phyloP scores from a whole-genome alignment of 768 basidiomycete species.

The Podaxis sp. region DNA sequence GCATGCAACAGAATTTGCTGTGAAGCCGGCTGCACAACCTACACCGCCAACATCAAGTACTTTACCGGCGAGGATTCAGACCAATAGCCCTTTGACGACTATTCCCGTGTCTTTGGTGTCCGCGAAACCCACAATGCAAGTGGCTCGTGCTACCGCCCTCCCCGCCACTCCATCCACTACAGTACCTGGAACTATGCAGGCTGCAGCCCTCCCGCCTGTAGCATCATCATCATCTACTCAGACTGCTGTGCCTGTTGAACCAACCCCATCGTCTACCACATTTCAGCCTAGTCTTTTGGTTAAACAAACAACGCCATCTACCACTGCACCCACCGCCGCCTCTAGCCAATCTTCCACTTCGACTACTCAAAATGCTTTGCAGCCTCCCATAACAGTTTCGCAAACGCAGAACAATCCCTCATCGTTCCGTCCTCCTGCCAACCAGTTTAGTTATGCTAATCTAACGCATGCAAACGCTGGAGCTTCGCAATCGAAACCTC shows the following conservation, averaged over 20 bases:
- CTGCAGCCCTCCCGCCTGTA: too few species aligned
- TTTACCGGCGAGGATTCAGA: neutral
- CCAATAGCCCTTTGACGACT: neutral
- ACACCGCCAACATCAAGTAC: neutral
- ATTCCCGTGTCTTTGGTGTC: neutral
- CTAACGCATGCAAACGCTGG: neutral
- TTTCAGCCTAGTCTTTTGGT: neutral
- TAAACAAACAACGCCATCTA: neutral
- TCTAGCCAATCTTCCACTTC: neutral
- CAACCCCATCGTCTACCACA: neutral
- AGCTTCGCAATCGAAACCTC: neutral
- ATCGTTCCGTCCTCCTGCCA: neutral
- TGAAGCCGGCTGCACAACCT: neutral
- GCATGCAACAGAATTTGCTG: conserved; percentile 14
- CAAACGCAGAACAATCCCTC: neutral
- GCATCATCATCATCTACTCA: too few species aligned
- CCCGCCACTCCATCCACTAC: neutral
- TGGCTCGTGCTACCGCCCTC: neutral
- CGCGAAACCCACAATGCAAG: neutral
- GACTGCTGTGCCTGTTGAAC: too few species aligned
- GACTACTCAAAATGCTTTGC: neutral
- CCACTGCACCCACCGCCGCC: neutral
- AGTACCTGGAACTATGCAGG: neutral
- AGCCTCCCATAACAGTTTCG: neutral
- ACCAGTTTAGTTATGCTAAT: neutral